Conservation (phyloP, 2,329 filamentous ascomycete genomes). For the Fusarium redolens region DNA sequence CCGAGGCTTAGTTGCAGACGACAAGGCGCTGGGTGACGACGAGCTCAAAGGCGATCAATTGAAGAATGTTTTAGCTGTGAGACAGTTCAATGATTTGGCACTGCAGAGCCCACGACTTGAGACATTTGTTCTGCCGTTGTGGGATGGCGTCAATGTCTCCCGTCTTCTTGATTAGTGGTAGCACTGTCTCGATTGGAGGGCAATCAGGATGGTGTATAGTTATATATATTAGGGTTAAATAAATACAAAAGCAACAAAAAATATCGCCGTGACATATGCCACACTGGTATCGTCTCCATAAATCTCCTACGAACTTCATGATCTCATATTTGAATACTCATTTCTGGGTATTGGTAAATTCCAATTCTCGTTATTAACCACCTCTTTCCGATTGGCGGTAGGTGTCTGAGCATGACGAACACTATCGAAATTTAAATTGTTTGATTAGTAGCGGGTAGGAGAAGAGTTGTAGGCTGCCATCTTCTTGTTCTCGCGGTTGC, state of each 20-base stretch:
- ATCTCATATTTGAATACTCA: slow-evolving; percentile 27
- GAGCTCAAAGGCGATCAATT: slow-evolving; percentile 34
- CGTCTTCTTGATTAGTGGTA: slow-evolving; percentile 52
- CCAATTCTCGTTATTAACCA: slow-evolving; percentile 27
- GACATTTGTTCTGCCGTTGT: slow-evolving; percentile 55
- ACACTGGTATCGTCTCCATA: slow-evolving; percentile 19
- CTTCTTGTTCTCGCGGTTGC: slow-evolving; percentile 43
- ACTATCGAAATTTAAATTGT: not conserved
- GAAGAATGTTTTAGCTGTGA: slow-evolving; percentile 45
- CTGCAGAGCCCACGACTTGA: slow-evolving; percentile 53
- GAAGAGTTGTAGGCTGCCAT: slow-evolving; percentile 42
- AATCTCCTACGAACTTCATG: slow-evolving; percentile 20
- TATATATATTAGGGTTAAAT: slow-evolving; percentile 12
- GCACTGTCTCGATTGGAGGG: not conserved
- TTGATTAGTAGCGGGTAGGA: slow-evolving; percentile 29
- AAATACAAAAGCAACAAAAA: slow-evolving; percentile 12
- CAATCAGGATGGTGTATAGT: not conserved
- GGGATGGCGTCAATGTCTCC: slow-evolving; percentile 56
- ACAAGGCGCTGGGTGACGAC: slow-evolving; percentile 33
- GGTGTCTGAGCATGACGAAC: not conserved
- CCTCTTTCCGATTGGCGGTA: not conserved
- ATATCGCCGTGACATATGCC: not conserved
- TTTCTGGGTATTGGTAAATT: slow-evolving; percentile 5
- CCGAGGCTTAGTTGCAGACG: slow-evolving; percentile 59
- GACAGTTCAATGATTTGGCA: slow-evolving; percentile 52